Percentiles rank a stretch among this genome's conserved stretches.
Evolutionary conservation across 2,329 filamentous ascomycete species (phyloP).

Genomic region (Rhynchosporium secalis): DNA sequence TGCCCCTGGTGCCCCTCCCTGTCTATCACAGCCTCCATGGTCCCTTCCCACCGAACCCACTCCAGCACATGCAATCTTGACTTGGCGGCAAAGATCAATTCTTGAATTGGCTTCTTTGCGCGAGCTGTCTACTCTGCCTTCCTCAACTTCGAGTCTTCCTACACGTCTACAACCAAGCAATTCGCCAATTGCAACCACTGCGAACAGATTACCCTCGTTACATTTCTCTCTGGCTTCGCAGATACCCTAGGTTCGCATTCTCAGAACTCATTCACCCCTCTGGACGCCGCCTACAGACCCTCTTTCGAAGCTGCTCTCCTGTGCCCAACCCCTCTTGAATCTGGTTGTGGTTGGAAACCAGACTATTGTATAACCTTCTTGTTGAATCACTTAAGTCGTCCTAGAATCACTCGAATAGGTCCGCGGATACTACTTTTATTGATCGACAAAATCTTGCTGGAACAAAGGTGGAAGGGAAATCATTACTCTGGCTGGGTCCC

Average conservation of each 20-base stretch:
- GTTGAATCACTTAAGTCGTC: background rate
- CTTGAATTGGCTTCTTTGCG: constrained; percentile 9
- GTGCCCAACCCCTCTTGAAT: background rate
- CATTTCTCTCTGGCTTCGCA: background rate
- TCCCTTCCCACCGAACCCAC: background rate
- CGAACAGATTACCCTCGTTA: background rate
- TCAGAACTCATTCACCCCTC: background rate
- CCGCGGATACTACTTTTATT: background rate
- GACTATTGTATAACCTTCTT: background rate
- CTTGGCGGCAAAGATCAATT: constrained; percentile 10
- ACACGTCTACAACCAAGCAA: background rate
- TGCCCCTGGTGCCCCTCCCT: background rate
- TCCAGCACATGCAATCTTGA: background rate
- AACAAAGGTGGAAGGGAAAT: background rate
- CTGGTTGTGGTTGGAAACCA: background rate
- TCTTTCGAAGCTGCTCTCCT: constrained; percentile 2
- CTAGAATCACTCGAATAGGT: background rate
- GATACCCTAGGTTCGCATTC: background rate
- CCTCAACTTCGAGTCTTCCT: background rate
- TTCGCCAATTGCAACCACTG: constrained; percentile 1
- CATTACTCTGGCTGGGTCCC: background rate
- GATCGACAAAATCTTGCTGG: background rate
- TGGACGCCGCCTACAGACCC: background rate
- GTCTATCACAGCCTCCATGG: background rate
- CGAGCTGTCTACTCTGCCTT: background rate